Base-by-base conservation (phyloP, 2,329 filamentous ascomycete species). In the Claviceps arundinis region DNA sequence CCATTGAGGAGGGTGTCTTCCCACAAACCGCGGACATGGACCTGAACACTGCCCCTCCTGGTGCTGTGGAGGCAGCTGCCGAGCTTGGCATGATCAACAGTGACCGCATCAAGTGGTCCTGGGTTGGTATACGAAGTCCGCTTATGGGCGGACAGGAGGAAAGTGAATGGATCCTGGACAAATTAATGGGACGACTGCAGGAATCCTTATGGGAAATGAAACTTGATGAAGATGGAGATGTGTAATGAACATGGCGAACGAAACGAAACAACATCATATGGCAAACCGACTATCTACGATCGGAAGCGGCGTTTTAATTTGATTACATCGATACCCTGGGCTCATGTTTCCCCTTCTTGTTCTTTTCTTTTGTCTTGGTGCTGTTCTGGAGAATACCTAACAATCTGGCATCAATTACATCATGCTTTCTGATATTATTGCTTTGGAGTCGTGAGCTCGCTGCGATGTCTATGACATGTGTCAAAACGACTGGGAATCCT, bases 131-230 rank as follows among this genome's bases (percentile, higher is more conserved):
- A 47, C 70, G 77, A 14, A 86, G 81, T 57, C 85, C 85, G 3
- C 70, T 89, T 13, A 83, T 88, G 78, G 78, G 82, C 3, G 74
- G 75, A 47, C 76, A 81, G 60, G 77, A 78, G 52, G 85, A 89
- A 67, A 76, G 80, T 14, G 79, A 87, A 62, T 89, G 85, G 85
- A 79, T 89, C 38, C 64, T 89, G 42, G 81, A 87, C 54, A 73
- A 78, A 54, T 64, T 89, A 50, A 76, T 76, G 55, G 70, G 72
- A 50, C 75, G 69, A 54, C 68, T 90, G 40, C 60, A 62, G 19
- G 64, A 68, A 55, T 65, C 60, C 5, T 52, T 68, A 11, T 57
- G 55, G 52, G 47, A 54, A 46, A 51, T 41, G 9, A 55, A 52
- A 24, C 34, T 53, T 17, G 48, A 38, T 5, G 42, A 55, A 41